These are phyloP conservation scores for Beauveria sp. DNA, from an alignment of 2,329 filamentous ascomycete species.

Conservation along the genomic window DNA sequence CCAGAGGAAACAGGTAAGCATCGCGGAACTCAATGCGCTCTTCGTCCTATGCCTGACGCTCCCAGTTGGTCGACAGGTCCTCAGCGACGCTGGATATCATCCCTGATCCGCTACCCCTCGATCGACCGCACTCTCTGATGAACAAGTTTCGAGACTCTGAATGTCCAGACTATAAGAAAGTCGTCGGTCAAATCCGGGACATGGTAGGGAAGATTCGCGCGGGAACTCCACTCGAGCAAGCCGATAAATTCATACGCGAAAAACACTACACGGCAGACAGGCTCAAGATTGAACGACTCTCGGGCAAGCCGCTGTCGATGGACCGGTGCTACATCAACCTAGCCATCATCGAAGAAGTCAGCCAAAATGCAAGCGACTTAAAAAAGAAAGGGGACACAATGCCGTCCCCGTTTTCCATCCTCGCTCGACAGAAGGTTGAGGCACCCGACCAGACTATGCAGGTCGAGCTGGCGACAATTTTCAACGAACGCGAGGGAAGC, in stretches of 20 bases:
- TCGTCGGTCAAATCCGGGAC: slow-evolving; percentile 13
- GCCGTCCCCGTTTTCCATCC: background rate
- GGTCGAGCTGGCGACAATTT: background rate
- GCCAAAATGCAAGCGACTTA: background rate
- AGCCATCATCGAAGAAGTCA: slow-evolving; percentile 23
- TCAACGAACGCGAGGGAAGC: background rate
- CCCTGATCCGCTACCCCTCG: slow-evolving; percentile 16
- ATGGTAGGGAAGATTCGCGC: background rate
- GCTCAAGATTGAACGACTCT: slow-evolving; percentile 28
- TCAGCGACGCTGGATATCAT: slow-evolving; percentile 21
- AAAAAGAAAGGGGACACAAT: background rate
- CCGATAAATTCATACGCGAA: slow-evolving; percentile 18
- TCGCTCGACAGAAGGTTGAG: background rate
- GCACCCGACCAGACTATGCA: background rate
- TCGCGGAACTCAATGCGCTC: background rate
- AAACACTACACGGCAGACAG: slow-evolving; percentile 17
- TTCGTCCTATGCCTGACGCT: background rate
- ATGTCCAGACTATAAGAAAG: slow-evolving; percentile 13
- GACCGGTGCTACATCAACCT: slow-evolving; percentile 34
- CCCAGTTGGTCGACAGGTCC: slow-evolving; percentile 18
- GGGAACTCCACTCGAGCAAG: slow-evolving; percentile 4
- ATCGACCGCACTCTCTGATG: slow-evolving; percentile 18
- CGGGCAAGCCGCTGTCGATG: slow-evolving; percentile 24
- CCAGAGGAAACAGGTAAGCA: background rate
- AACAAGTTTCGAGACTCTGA: slow-evolving; percentile 20